Evolutionary conservation across 2,329 filamentous ascomycete species (phyloP), one percentile per base, ranked within the genome.

Genomic region (Penicillium paneum): DNA sequence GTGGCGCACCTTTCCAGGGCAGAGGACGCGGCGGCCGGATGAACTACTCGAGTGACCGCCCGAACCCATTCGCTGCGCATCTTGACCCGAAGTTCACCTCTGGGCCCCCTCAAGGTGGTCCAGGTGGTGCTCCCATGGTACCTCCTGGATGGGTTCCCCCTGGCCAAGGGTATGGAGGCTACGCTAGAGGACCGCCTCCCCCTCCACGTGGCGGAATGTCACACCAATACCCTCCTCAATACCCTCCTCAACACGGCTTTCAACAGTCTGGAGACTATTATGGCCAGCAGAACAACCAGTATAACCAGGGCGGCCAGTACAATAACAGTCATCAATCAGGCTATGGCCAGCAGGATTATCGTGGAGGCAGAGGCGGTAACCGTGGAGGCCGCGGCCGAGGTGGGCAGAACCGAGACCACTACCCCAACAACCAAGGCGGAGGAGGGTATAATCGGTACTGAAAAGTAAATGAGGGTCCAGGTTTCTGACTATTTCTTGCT

Each of bases 1-100:
- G 89, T 12, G 89, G 89, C 34, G 87, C 80, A 5, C 85, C 85
- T 17, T 77, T 89, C 42, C 71, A 74, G 55, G 76, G 76, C 57
- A 71, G 76, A 49, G 71, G 80, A 54, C 67, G 72, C 55, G 74
- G 79, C 50, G 76, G 80, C 31, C 77, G 76, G 17, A 81, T 84
- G 67, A 84, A 83, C 59, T 86, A 85, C 67, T 76, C 74, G 34
- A 68, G 55, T 44, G 67, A 72, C 47, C 67, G 74, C 53, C 70
- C 74, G 21, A 79, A 78, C 57, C 76, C 76, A 13, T 78, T 78
- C 49, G 76, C 76, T 19, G 76, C 76, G n/a, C 76, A 78, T 57
- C 67, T 78, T 32, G 73, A 78, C 56, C 76, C 76, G 26, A 72
- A 67, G 39, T 78, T 76, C 55, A 67, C 67, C 48, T 67, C 71